Percentiles rank a stretch among this genome's conserved stretches.
Conservation (phyloP, 805 yeast species). For the Candida ficus region DNA sequence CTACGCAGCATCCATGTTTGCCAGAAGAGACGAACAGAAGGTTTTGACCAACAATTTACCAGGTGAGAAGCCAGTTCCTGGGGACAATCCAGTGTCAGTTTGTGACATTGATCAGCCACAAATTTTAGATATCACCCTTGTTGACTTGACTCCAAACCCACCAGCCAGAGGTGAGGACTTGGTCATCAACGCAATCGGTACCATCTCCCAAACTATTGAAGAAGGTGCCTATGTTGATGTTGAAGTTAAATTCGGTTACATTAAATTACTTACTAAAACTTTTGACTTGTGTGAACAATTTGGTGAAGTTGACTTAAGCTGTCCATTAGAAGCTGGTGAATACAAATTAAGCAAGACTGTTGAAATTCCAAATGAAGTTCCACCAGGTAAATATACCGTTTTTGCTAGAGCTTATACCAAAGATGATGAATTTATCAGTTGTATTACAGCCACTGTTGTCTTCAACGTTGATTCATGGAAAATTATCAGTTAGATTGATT, state of each 20-base stretch:
- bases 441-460: conserved; percentile 68
- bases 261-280: conserved; percentile 82
- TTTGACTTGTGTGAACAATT: conserved; percentile 89
- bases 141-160: conserved; percentile 76
- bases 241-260: conserved; percentile 88
- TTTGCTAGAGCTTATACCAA: conserved; percentile 85
- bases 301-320: conserved; percentile 73
- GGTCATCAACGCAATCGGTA: conserved; percentile 73
- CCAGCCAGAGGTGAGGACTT: conserved; percentile 83
- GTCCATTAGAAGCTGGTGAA: conserved; percentile 74
- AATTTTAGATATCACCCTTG: conserved; percentile 52
- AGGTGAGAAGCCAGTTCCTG: conserved; percentile 69
- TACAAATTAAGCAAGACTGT: conserved; percentile 66
- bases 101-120: conserved; percentile 70
- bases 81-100: conserved; percentile 76
- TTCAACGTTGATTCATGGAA: conserved; percentile 32
- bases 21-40: conserved; percentile 13
- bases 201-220: conserved; percentile 44
- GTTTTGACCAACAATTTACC: conserved; percentile 26
- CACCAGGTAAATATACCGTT: conserved; percentile 89
- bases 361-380: conserved; percentile 85
- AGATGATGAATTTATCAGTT: conserved; percentile 77
- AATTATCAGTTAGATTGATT: conserved; percentile 7
- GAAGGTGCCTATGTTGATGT: conserved; percentile 95
- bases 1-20: conserved; percentile 16